phyloP scores from a whole-genome alignment of 2,329 filamentous ascomycete genomes.

The Cercospora sesami region DNA sequence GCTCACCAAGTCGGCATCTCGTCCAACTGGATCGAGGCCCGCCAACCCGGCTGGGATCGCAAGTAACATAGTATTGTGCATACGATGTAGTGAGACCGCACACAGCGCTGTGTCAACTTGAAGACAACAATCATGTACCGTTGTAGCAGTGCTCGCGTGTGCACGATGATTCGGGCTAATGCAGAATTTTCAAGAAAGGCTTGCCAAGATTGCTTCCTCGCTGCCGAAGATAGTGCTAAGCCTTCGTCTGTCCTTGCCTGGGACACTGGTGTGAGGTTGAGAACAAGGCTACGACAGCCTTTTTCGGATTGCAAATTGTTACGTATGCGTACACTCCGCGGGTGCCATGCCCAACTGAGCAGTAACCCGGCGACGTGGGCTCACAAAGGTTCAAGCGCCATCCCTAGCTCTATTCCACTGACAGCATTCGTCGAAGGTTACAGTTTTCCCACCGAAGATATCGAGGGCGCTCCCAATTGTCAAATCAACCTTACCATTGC shows the following conservation, averaged over 20 bases:
- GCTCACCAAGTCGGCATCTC: constrained; percentile 1
- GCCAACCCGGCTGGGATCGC: neutral
- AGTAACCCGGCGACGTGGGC: constrained; percentile 4
- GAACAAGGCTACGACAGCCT: constrained; percentile 2
- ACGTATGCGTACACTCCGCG: neutral
- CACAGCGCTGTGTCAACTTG: neutral
- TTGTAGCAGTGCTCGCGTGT: neutral
- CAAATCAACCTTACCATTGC: constrained; percentile 78
- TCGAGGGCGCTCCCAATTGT: constrained; percentile 96
- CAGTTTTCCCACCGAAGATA: constrained; percentile 86
- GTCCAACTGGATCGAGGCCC: neutral
- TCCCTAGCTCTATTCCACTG: constrained; percentile 65
- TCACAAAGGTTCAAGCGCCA: constrained; percentile 9
- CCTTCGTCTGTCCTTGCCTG: constrained; percentile 10
- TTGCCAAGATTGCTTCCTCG: constrained; percentile 7
- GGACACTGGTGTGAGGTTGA: neutral
- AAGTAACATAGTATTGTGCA: neutral
- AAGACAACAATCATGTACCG: neutral
- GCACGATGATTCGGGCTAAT: constrained; percentile 1
- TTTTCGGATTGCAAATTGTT: neutral
- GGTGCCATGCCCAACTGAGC: constrained; percentile 6
- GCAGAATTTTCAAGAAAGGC: neutral
- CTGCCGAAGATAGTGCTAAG: constrained; percentile 14
- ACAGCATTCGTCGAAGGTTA: constrained; percentile 86
- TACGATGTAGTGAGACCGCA: neutral